Percentiles rank a stretch among this genome's conserved stretches.
Conservation (phyloP, 2,329 filamentous ascomycete genomes). For the Colletotrichum higginsianum region DNA sequence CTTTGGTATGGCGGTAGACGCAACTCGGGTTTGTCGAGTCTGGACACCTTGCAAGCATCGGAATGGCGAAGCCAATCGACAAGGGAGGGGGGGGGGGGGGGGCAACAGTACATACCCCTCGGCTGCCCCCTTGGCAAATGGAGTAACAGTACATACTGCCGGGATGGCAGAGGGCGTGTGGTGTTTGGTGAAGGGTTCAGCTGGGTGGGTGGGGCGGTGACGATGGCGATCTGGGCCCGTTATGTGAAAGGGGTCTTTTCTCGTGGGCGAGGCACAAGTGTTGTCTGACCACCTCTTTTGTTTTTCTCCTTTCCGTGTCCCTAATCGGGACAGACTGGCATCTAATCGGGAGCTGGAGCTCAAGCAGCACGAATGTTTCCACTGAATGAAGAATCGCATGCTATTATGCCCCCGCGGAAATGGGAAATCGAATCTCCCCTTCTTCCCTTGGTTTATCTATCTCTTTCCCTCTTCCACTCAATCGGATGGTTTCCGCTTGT, state of each 20-base stretch:
- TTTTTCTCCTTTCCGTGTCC: not conserved
- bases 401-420: not conserved
- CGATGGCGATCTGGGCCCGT: constrained; percentile 26
- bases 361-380: constrained; percentile 11
- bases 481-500: constrained; percentile 22
- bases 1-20: constrained; percentile 15
- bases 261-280: not conserved
- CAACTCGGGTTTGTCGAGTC: constrained; percentile 22
- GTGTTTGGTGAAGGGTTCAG: constrained; percentile 3
- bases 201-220: constrained; percentile 11
- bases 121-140: constrained; percentile 28
- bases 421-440: not conserved
- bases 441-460: not conserved
- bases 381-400: constrained; percentile 13
- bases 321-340: constrained; percentile 9
- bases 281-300: constrained; percentile 9
- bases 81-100: not conserved
- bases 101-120: constrained; percentile 11
- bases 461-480: not conserved
- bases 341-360: constrained; percentile 23
- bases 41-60: constrained; percentile 27
- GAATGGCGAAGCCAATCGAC: constrained; percentile 16
- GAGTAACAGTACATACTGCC: constrained; percentile 37
- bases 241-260: constrained; percentile 2
- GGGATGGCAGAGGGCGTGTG: constrained; percentile 21